Base-by-base conservation (phyloP, 129 eudicot genomes). In the Saposhnikovia divaricata region DNA sequence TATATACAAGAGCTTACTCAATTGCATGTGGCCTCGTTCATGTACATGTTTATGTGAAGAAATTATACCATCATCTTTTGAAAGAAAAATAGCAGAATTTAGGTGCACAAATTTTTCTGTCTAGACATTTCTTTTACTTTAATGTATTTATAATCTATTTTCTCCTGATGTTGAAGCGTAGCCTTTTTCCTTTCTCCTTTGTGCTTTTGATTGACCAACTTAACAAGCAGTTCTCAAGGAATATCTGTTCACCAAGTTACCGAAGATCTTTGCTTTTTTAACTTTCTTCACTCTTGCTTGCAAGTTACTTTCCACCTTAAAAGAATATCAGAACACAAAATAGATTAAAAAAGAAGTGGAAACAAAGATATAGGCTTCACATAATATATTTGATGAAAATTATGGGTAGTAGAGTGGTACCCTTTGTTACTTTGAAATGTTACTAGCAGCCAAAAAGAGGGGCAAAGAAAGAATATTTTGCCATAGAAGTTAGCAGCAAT, bases 401-500 rank as follows among this genome's bases (percentile, higher is more conserved):
- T 27, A 31, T 45, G 51, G 78, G 78, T 25, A 51, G 21, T n/a
- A n/a, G 55, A 18, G 77, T 23, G 77, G 77, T 43, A 27, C 61
- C 38, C 23, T 25, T 44, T n/a, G n/a, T 27, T 0, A 23, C 47
- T 71, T 38, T 45, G 16, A 16, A 74, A 74, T 74, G 59, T 46
- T 27, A 74, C 61, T 74, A 74, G 46, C 78, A 45, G 57, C 61
- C 78, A 74, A 74, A 74, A 74, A 45, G n/a, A 13, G 38, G 23
- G 53, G 38, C 42, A 14, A 18, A 21, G 78, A 44, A 42, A 73
- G 78, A 74, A 74, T 74, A 74, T 74, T 66, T 74, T 73, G 77
- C 38, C 53, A 73, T 73, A 73, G 77, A 73, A 43, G 77, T 73
- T 74, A 46, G 78, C 61, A 74, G 59, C 78, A 74, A 74, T 46